These are phyloP conservation scores for Paracoccidioides brasiliensis DNA, from an alignment of 2,329 filamentous ascomycete species.

Conservation along the genomic window DNA sequence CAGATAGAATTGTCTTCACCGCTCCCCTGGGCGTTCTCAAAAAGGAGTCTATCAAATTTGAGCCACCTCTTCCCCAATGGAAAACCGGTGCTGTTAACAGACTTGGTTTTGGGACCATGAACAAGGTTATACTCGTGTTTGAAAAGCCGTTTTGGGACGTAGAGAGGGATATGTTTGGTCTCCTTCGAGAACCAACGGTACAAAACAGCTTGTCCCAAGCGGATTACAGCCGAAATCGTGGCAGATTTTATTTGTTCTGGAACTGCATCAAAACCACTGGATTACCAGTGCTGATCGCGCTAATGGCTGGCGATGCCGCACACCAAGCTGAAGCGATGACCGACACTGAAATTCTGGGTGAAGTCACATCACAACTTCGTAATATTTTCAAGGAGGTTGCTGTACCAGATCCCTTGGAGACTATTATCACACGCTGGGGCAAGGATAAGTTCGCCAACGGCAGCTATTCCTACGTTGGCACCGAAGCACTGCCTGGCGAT, in stretches of 20 bases:
- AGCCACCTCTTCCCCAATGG: constrained; percentile 79
- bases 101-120: constrained; percentile 83
- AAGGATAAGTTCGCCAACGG: constrained; percentile 83
- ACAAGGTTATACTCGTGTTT: constrained; percentile 90
- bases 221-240: constrained; percentile 65
- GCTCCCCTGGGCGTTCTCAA: constrained; percentile 87
- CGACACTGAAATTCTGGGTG: constrained; percentile 62
- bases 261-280: constrained; percentile 86
- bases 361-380: constrained; percentile 66
- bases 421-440: constrained; percentile 84
- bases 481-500: constrained; percentile 68
- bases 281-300: constrained; percentile 70
- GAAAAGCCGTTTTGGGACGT: constrained; percentile 83
- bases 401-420: constrained; percentile 69
- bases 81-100: constrained; percentile 69
- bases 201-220: constrained; percentile 60
- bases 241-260: constrained; percentile 97
- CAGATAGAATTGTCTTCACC: constrained; percentile 85
- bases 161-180: constrained; percentile 82
- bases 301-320: constrained; percentile 93
- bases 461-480: constrained; percentile 88
- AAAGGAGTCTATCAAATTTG: constrained; percentile 65
- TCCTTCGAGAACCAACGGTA: constrained; percentile 61
- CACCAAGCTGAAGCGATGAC: constrained; percentile 69
- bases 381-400: constrained; percentile 53